Base-by-base conservation (phyloP, 1,139 yeast genomes). In the Schwanniomyces etchellsii region DNA sequence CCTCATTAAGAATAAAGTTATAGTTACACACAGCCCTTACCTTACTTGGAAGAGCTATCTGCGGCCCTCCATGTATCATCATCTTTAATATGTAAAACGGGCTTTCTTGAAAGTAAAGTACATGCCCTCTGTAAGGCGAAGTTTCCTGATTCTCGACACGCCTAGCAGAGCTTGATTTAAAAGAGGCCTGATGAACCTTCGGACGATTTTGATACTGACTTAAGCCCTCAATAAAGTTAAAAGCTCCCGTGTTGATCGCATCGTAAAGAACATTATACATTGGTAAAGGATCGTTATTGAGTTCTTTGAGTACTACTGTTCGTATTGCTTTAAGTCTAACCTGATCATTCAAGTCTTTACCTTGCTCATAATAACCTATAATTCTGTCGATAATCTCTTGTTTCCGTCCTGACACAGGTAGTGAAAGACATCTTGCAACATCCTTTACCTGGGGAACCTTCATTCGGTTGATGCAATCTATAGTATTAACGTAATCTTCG, bases 41-140 rank as follows among this genome's bases (percentile, higher is more conserved):
- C 21, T 55, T 48, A 11, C 42, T 37, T 9, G 51, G 45, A 2
- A 45, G 42, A 11, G 47, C 47, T 11, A 31, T 23, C 30, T 49
- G 54, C 4, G 81, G 78, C 21, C 68, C 57, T 10, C 64, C 69
- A 21, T 66, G 66, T 3, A 77, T 50, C 23, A 66, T 45, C 29
- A 70, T 51, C 30, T 61, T 61, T 22, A 74, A 48, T 7, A 47
- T 51, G 45, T 64, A 79, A 47, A 78, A 79, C 2, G 81, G 81
- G 27, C 70, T 66, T 24, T 58, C 65, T 28, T 56, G 53, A 52
- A 77, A 77, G 38, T 65, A 64, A 4, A 74, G 39, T 40, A 62
- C 52, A 27, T 71, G 71, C 16, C 46, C 51, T 21, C 37, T 38
- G 30, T 44, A 45, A 3, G 60, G 43, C 4, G 18, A 24, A 5